Conservation (phyloP, 345 rosid species). For the Populus pruinosa region DNA sequence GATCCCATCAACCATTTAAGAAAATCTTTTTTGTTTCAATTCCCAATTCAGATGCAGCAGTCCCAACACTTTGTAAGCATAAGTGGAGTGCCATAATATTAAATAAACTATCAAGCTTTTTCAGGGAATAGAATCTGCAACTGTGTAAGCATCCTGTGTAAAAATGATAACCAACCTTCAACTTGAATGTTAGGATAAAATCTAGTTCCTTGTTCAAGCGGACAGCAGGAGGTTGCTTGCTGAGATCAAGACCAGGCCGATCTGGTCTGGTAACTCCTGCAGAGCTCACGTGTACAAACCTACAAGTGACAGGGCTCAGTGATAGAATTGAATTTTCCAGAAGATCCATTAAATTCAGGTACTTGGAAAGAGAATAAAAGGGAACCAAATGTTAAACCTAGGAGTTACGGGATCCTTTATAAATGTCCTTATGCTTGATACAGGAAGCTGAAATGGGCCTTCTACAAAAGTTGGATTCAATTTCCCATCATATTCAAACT, state of each 20-base stretch:
- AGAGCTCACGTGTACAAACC: constrained; percentile 91
- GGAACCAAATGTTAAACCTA: constrained; percentile 41
- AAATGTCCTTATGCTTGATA: constrained; percentile 59
- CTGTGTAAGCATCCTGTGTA: neutral
- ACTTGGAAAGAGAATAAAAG: neutral
- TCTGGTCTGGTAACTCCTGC: constrained; percentile 97
- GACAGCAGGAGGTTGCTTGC: constrained; percentile 95
- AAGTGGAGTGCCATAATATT: neutral
- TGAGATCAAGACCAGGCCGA: constrained; percentile 89
- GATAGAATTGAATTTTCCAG: neutral
- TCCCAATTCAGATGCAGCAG: neutral
- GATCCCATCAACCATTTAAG: neutral
- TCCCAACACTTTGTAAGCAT: neutral
- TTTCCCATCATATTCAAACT: constrained; percentile 92
- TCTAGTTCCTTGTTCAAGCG: constrained; percentile 92
- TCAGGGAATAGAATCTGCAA: neutral
- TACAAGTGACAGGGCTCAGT: constrained; percentile 22
- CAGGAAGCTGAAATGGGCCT: constrained; percentile 81
- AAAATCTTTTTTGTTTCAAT: neutral
- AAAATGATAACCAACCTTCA: constrained; percentile 52
- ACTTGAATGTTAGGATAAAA: constrained; percentile 78
- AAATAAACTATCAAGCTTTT: neutral
- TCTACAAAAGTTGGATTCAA: constrained; percentile 81
- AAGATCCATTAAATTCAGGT: neutral
- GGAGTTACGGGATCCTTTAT: constrained; percentile 78